Conservation (phyloP, 352 stramenopile species). For the Blastocystis sp. region DNA sequence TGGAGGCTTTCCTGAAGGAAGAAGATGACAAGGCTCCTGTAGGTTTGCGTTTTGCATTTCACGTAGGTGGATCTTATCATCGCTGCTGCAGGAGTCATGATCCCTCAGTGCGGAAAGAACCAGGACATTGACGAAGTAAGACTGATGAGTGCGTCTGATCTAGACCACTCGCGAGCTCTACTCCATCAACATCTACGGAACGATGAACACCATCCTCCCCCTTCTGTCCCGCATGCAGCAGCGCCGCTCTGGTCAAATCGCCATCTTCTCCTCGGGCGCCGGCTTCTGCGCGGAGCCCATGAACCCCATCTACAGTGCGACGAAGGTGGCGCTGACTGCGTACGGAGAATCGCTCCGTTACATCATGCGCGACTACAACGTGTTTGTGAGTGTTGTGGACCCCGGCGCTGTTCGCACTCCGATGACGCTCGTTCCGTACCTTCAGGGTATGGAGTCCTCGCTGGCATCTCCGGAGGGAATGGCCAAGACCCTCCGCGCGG, state of each 20-base stretch:
- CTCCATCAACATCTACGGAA: slow-evolving; percentile 65
- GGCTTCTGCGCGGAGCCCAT: slow-evolving; percentile 50
- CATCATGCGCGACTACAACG: slow-evolving; percentile 44
- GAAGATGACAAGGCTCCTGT: slow-evolving; percentile 23
- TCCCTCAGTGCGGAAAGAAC: slow-evolving; percentile 32
- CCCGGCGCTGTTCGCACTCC: slow-evolving; percentile 53
- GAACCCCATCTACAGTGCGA: slow-evolving; percentile 35
- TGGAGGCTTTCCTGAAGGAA: slow-evolving; percentile 31
- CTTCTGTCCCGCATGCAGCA: slow-evolving; percentile 57
- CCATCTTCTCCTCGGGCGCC: slow-evolving; percentile 22
- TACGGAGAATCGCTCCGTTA: slow-evolving; percentile 60
- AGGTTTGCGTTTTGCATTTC: neutral
- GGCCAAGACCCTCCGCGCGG: neutral
- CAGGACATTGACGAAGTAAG: slow-evolving; percentile 9
- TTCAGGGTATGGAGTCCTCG: neutral
- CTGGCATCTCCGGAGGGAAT: slow-evolving; percentile 33
- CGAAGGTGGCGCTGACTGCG: slow-evolving; percentile 37
- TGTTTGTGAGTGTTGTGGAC: slow-evolving; percentile 63
- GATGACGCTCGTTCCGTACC: slow-evolving; percentile 63
- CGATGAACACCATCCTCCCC: slow-evolving; percentile 67
- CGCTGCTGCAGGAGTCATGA: slow-evolving; percentile 60
- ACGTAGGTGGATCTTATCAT: slow-evolving; percentile 54
- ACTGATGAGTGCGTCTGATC: neutral
- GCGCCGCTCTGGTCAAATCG: slow-evolving; percentile 53
- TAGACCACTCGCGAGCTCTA: slow-evolving; percentile 16